These are phyloP conservation scores for Neurospora sp. DNA, from an alignment of 495 filamentous ascomycete genomes.

Conservation along the genomic window DNA sequence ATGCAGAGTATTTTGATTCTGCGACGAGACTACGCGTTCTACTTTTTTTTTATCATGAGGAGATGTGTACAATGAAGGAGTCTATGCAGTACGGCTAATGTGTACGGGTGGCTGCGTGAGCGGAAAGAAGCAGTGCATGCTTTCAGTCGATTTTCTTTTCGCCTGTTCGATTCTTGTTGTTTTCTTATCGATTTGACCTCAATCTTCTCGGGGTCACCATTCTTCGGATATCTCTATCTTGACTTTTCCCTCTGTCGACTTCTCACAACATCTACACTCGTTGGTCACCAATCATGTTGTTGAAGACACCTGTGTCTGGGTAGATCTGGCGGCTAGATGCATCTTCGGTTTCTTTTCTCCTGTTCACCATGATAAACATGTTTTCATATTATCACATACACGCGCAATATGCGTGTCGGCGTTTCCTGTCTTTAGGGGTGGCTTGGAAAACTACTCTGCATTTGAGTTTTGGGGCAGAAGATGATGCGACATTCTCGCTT, in stretches of 20 bases:
- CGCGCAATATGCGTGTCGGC: neutral
- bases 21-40: neutral
- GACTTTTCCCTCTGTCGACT: neutral
- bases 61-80: neutral
- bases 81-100: neutral
- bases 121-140: neutral
- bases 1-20: neutral
- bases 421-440: neutral
- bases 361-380: neutral
- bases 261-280: neutral
- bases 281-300: neutral
- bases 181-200: neutral
- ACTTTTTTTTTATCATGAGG: neutral
- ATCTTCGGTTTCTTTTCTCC: neutral
- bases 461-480: neutral
- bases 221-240: neutral
- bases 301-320: neutral
- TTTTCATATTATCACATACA: neutral
- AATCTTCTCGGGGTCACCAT: neutral
- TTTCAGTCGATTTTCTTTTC: neutral
- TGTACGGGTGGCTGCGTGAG: neutral
- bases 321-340: neutral
- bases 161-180: neutral
- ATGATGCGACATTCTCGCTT: neutral
- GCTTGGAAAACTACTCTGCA: neutral